Percentiles rank a stretch among this genome's conserved stretches.
These are phyloP conservation scores for Sugiyamaella neomexicana DNA, from an alignment of 1,139 yeast species.

Conservation along the genomic window DNA sequence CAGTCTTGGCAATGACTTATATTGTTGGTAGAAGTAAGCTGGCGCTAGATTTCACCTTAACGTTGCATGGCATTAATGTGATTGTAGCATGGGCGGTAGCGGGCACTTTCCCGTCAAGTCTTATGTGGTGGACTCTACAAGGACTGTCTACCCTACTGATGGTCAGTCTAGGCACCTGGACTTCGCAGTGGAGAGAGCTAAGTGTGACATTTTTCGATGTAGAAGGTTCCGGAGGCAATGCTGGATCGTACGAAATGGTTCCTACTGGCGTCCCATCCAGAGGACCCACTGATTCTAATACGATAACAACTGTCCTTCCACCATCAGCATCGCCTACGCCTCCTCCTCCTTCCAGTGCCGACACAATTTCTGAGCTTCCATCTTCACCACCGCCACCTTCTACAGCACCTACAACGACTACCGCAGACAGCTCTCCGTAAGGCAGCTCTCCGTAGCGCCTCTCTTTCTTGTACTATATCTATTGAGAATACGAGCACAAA, in stretches of 20 bases:
- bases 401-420: too few relatives aligned
- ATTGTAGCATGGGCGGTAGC: slow-evolving; percentile 66
- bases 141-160: slow-evolving; percentile 63
- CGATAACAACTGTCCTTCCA: background rate
- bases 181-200: slow-evolving; percentile 84
- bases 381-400: too few relatives aligned
- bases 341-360: background rate
- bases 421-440: too few relatives aligned
- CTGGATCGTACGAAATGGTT: slow-evolving; percentile 18
- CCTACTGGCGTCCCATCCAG: background rate
- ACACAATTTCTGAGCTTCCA: too few relatives aligned
- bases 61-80: slow-evolving; percentile 79
- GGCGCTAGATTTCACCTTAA: slow-evolving; percentile 94
- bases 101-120: slow-evolving; percentile 63
- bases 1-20: slow-evolving; percentile 75
- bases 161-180: slow-evolving; percentile 80
- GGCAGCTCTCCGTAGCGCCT: too few relatives aligned
- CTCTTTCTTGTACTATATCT: too few relatives aligned
- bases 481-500: too few relatives aligned
- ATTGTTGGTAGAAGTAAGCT: slow-evolving; percentile 89
- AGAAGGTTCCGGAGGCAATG: background rate
- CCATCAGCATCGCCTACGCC: background rate
- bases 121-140: slow-evolving; percentile 87
- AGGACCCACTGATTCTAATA: background rate
- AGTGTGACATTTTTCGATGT: slow-evolving; percentile 81